These are phyloP conservation scores for Scenedesmus sp. DNA, from an alignment of 163 green algal genomes.

Conservation along the genomic window DNA sequence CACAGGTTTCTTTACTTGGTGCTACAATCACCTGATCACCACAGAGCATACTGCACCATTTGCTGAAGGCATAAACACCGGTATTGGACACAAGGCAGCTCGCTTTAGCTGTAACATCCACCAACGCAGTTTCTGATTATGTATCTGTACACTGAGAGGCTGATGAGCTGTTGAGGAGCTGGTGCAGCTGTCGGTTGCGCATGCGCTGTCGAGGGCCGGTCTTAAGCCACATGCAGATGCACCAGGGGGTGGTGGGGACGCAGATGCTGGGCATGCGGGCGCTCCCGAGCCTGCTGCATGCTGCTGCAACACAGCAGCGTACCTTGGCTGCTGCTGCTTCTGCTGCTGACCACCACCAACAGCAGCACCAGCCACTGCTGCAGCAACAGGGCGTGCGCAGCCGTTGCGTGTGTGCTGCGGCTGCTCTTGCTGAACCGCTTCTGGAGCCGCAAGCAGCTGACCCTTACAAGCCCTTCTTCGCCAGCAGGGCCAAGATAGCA, in stretches of 20 bases:
- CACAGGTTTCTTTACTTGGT: not conserved
- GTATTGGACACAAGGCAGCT: not conserved
- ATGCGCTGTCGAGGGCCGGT: not conserved
- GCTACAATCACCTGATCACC: not conserved
- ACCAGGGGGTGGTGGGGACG: not conserved
- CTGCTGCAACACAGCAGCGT: not conserved
- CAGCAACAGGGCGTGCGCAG: not conserved
- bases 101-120: not conserved
- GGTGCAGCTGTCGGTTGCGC: not conserved
- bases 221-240: conserved; percentile 1
- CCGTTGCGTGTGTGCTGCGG: not conserved
- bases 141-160: not conserved
- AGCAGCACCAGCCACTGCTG: not conserved
- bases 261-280: not conserved
- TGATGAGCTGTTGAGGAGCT: not conserved
- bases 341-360: not conserved
- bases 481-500: conserved; percentile 50
- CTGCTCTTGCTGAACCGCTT: not conserved
- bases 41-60: not conserved
- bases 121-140: not conserved
- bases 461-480: conserved; percentile 43
- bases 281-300: conserved; percentile 12
- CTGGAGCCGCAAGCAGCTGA: not conserved
- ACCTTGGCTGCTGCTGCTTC: not conserved
- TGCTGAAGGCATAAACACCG: not conserved